A percentile compares a stretch with the other conserved stretches of the same genome.
Conservation (phyloP, 1,284 basidiomycete species). For the Inonotus obliquus region DNA sequence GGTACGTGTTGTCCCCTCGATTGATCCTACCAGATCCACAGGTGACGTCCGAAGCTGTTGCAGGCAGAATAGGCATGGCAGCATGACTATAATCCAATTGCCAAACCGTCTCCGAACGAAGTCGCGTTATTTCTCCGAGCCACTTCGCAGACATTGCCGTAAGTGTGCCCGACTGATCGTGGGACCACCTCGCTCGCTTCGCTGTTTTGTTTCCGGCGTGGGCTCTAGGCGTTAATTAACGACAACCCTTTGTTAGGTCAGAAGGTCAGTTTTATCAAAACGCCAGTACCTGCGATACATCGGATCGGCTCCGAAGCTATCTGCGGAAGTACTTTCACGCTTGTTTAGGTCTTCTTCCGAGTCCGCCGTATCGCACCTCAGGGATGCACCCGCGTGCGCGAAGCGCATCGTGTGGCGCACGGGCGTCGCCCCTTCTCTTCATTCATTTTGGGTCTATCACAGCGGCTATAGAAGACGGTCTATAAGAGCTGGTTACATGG, state of each 20-base stretch:
- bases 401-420: not conserved
- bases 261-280: not conserved
- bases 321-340: not conserved
- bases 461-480: not conserved
- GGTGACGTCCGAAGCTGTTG: too few species aligned
- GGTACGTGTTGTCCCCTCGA: not conserved
- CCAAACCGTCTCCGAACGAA: not conserved
- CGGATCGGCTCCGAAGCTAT: not conserved
- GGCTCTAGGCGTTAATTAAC: not conserved
- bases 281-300: not conserved
- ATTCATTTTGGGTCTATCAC: not conserved
- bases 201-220: not conserved
- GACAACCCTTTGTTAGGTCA: not conserved
- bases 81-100: too few species aligned
- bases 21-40: too few species aligned
- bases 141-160: not conserved
- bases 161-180: not conserved
- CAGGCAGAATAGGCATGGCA: too few species aligned
- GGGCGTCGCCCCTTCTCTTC: not conserved
- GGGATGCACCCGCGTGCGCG: not conserved
- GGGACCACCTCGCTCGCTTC: not conserved
- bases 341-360: not conserved
- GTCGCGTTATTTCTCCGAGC: not conserved
- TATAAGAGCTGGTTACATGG: not conserved
- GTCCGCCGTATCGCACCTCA: constrained; percentile 8